Conservation (phyloP, 306 rosid genomes). For the Sicyos edulis region DNA sequence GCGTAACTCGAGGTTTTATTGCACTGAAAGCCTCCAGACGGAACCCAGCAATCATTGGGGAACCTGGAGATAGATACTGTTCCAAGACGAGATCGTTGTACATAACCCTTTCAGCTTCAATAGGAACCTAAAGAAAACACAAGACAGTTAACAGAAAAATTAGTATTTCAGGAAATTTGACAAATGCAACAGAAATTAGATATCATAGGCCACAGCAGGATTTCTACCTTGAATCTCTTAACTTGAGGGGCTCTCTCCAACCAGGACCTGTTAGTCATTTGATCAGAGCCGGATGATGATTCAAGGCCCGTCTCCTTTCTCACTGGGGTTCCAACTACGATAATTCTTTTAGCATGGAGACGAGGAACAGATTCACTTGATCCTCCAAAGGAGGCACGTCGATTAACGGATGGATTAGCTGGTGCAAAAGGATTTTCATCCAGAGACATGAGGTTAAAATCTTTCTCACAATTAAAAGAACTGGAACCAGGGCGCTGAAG, state of each 20-base stretch:
- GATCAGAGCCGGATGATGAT: constrained; percentile 57
- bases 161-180: constrained; percentile 18
- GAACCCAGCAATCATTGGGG: constrained; percentile 80
- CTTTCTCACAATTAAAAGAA: constrained; percentile 59
- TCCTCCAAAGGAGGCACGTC: constrained; percentile 84
- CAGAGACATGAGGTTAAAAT: constrained; percentile 65
- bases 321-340: constrained; percentile 64
- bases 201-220: constrained; percentile 19
- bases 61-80: constrained; percentile 57
- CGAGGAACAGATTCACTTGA: constrained; percentile 56
- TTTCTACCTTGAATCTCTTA: constrained; percentile 74
- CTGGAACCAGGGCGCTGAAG: constrained; percentile 78
- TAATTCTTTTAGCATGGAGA: constrained; percentile 90
- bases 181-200: constrained; percentile 15
- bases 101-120: constrained; percentile 74
- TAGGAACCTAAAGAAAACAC: constrained; percentile 76
- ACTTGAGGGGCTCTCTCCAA: constrained; percentile 76
- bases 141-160: too few species aligned
- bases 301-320: constrained; percentile 48
- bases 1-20: constrained; percentile 83
- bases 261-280: constrained; percentile 46
- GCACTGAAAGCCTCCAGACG: constrained; percentile 83
- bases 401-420: constrained; percentile 33
- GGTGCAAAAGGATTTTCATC: constrained; percentile 83
- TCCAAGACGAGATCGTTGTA: constrained; percentile 72